Conservation (phyloP, 2,329 filamentous ascomycete species). For the Raffaelea ambrosiae region DNA sequence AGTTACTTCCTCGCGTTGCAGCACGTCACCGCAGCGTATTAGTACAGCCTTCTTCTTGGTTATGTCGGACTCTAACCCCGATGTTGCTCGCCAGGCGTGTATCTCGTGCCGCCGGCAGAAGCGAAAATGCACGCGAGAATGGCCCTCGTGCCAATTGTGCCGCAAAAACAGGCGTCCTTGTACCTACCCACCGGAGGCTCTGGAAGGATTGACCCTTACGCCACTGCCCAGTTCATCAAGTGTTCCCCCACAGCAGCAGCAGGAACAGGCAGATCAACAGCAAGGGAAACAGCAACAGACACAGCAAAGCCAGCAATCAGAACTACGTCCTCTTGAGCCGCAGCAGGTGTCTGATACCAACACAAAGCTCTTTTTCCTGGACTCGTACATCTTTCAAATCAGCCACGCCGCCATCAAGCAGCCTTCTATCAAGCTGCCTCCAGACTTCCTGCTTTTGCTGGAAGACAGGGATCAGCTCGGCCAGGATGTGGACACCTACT, state of each 20-base stretch:
- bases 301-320: no score
- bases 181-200: constrained; percentile 6
- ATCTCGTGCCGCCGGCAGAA: constrained; percentile 8
- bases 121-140: constrained; percentile 8
- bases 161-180: constrained; percentile 3
- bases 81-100: constrained; percentile 9
- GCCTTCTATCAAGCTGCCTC: constrained; percentile 2
- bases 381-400: constrained; percentile 10
- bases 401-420: background rate
- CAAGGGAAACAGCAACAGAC: no score
- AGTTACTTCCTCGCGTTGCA: no score
- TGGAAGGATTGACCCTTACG: background rate
- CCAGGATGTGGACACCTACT: constrained; percentile 4
- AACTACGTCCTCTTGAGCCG: no score
- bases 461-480: background rate
- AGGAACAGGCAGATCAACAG: no score
- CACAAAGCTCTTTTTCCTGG: constrained; percentile 11
- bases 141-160: constrained; percentile 9
- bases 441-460: constrained; percentile 1
- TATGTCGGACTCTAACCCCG: background rate
- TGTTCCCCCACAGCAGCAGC: no score
- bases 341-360: background rate
- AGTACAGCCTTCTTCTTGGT: no score
- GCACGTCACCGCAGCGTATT: no score
- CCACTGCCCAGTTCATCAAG: no score